These are phyloP conservation scores for Aureoboletus auriporus DNA, from an alignment of 768 basidiomycete species.

Conservation along the genomic window DNA sequence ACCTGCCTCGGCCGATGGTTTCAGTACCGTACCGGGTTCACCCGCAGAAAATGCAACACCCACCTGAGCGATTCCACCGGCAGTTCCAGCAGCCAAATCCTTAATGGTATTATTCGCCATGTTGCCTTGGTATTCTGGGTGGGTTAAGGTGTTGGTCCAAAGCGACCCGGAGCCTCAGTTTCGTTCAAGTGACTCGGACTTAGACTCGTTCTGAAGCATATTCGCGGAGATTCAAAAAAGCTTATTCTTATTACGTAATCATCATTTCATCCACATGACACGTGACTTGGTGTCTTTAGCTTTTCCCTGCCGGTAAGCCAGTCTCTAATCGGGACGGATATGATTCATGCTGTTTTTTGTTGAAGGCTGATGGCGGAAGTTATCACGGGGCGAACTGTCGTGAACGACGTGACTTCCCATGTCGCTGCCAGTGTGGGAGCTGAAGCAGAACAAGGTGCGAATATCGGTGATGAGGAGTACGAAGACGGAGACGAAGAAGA, in stretches of 20 bases:
- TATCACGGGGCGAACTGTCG: constrained; percentile 5
- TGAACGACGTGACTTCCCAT: not conserved
- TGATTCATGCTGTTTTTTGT: constrained; percentile 6
- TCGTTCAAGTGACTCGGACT: not conserved
- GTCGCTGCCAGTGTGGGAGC: not conserved
- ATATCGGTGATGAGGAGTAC: constrained; percentile 40
- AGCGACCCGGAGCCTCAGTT: not conserved
- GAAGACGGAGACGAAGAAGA: constrained; percentile 55
- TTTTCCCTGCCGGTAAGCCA: constrained; percentile 13
- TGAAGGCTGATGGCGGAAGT: constrained; percentile 12
- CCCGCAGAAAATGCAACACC: constrained; percentile 2
- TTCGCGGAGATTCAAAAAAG: constrained; percentile 21
- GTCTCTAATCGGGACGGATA: constrained; percentile 1
- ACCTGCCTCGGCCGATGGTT: constrained; percentile 44
- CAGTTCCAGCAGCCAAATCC: constrained; percentile 86
- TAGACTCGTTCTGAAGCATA: not conserved
- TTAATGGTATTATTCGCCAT: constrained; percentile 61
- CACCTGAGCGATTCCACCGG: constrained; percentile 88
- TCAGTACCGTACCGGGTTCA: not conserved
- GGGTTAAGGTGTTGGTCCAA: not conserved
- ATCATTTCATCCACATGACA: not conserved
- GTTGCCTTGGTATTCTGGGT: constrained; percentile 11
- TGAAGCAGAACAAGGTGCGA: constrained; percentile 25
- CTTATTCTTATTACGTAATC: constrained; percentile 3
- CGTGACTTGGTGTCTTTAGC: constrained; percentile 10